phyloP scores from a whole-genome alignment of 164 flowering plant species.

The Akebia trifoliata region DNA sequence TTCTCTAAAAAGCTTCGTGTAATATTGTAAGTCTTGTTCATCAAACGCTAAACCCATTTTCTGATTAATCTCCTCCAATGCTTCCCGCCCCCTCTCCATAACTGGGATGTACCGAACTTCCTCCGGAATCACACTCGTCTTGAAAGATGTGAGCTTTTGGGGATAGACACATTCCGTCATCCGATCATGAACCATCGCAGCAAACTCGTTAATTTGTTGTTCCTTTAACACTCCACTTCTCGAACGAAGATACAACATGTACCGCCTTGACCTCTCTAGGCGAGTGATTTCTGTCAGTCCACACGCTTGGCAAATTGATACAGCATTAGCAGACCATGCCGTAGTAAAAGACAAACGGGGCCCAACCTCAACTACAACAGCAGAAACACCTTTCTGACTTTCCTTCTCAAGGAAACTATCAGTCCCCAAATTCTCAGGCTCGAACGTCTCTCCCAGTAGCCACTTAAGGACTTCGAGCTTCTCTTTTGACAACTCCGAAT shows the following conservation, averaged over 20 bases:
- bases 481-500: slow-evolving; percentile 42
- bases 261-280: slow-evolving; percentile 84
- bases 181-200: slow-evolving; percentile 81
- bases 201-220: slow-evolving; percentile 54
- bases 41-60: slow-evolving; percentile 94
- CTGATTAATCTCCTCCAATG: slow-evolving; percentile 83
- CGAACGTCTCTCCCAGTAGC: slow-evolving; percentile 77
- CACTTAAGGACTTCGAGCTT: slow-evolving; percentile 59
- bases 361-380: slow-evolving; percentile 76
- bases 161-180: slow-evolving; percentile 88
- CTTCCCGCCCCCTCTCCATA: slow-evolving; percentile 74
- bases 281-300: slow-evolving; percentile 72
- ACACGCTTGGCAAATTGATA: slow-evolving; percentile 77
- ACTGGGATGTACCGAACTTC: slow-evolving; percentile 64
- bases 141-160: slow-evolving; percentile 57
- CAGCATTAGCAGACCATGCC: slow-evolving; percentile 97
- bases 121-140: slow-evolving; percentile 63
- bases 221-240: slow-evolving; percentile 35
- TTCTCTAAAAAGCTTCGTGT: slow-evolving; percentile 71
- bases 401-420: slow-evolving; percentile 64
- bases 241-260: slow-evolving; percentile 43
- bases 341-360: slow-evolving; percentile 89
- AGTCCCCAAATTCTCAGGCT: slow-evolving; percentile 67
- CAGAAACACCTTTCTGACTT: slow-evolving; percentile 22
- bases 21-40: slow-evolving; percentile 83